Conservation (phyloP, 2,329 filamentous ascomycete species). For the Clarireedia sp. region DNA sequence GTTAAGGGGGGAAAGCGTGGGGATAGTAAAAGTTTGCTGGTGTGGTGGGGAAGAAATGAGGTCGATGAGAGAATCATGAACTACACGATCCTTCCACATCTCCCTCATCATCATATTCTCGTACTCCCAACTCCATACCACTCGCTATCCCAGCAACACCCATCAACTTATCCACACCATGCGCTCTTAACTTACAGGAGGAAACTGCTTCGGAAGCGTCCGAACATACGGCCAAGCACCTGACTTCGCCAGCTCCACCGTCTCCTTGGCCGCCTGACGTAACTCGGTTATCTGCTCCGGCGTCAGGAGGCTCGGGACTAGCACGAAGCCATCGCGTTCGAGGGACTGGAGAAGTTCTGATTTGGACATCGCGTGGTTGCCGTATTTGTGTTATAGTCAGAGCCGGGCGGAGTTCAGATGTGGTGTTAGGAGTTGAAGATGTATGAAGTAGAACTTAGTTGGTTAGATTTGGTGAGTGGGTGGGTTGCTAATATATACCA, state of each 20-base stretch:
- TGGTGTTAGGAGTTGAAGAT: background rate
- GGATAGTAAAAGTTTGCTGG: background rate
- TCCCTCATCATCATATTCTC: background rate
- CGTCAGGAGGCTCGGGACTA: conserved; percentile 58
- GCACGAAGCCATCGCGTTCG: conserved; percentile 65
- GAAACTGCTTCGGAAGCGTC: conserved; percentile 84
- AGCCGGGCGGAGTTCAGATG: background rate
- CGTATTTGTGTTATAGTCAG: background rate
- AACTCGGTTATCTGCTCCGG: conserved; percentile 48
- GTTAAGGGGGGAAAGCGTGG: background rate
- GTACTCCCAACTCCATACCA: background rate
- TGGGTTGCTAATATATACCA: too few species aligned
- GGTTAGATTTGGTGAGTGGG: too few species aligned
- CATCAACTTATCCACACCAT: too few species aligned
- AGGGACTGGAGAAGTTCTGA: conserved; percentile 35
- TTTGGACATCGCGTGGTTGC: conserved; percentile 14
- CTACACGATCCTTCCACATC: background rate
- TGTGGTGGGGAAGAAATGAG: too few species aligned
- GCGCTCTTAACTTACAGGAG: conserved; percentile 39
- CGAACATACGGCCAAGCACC: conserved; percentile 76
- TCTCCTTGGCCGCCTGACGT: conserved; percentile 48
- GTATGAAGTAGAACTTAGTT: too few species aligned
- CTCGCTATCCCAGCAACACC: too few species aligned
- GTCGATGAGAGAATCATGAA: too few species aligned
- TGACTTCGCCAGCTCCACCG: conserved; percentile 54